Conservation (phyloP, 1,284 basidiomycete species). For the Rhodofomes roseus region DNA sequence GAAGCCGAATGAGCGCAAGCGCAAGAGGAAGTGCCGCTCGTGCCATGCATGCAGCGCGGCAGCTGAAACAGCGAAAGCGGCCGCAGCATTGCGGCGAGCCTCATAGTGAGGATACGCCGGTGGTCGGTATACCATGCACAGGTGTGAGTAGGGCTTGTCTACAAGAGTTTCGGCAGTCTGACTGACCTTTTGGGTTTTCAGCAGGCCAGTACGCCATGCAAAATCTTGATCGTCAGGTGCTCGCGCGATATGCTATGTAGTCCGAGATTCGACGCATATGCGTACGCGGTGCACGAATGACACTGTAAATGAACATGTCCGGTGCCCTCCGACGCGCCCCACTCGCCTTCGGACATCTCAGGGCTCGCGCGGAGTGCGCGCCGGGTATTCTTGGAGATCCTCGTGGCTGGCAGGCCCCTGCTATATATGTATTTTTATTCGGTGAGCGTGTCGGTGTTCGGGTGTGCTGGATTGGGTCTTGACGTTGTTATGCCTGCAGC, state of each 20-base stretch:
- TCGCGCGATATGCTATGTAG: conserved; percentile 1
- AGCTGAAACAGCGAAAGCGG: conserved; percentile 15
- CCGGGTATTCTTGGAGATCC: background rate
- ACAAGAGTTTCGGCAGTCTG: background rate
- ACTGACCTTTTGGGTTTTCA: background rate
- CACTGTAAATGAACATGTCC: background rate
- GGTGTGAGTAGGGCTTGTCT: background rate
- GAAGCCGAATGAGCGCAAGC: conserved; percentile 13
- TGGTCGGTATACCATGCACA: background rate
- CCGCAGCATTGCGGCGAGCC: conserved; percentile 2
- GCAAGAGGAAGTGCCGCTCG: conserved; percentile 19
- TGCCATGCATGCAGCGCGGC: conserved; percentile 21
- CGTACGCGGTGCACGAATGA: conserved; percentile 1
- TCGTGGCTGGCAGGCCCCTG: background rate
- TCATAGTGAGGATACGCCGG: background rate
- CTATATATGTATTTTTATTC: conserved; percentile 1
- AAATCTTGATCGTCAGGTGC: background rate
- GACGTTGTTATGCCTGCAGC: background rate
- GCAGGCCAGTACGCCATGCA: conserved; percentile 1
- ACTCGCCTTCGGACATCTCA: background rate
- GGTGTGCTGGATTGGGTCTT: background rate
- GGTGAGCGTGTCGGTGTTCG: background rate
- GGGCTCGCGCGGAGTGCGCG: background rate
- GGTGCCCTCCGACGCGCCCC: background rate
- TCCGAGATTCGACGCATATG: background rate